Conservation (phyloP, 192 early-diverging fungal genomes). For the Coemansia sp. region DNA sequence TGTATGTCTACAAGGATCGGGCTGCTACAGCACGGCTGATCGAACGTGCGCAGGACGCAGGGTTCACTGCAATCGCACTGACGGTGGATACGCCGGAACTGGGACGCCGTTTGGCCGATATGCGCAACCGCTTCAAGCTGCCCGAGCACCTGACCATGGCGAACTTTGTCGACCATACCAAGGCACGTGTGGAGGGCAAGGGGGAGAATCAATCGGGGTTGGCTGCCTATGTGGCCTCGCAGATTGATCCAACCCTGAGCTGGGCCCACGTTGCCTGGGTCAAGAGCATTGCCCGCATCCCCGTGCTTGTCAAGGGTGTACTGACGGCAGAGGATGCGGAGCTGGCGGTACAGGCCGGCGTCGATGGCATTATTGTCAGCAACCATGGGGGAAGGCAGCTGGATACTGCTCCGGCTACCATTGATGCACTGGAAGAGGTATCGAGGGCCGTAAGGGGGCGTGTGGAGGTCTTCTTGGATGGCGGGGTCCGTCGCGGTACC, state of each 20-base stretch:
- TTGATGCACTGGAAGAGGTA: slow-evolving; percentile 87
- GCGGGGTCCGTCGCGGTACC: slow-evolving; percentile 87
- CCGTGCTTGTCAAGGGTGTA: slow-evolving; percentile 91
- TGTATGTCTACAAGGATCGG: slow-evolving; percentile 81
- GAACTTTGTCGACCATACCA: slow-evolving; percentile 59
- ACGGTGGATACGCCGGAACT: slow-evolving; percentile 63
- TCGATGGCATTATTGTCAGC: slow-evolving; percentile 82
- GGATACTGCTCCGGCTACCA: slow-evolving; percentile 73
- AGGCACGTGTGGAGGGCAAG: too few species aligned
- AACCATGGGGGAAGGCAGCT: slow-evolving; percentile 98
- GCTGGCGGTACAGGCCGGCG: slow-evolving; percentile 72
- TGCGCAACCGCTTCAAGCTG: slow-evolving; percentile 59
- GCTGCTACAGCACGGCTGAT: slow-evolving; percentile 62
- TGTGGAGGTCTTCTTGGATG: slow-evolving; percentile 88
- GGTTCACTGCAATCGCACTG: slow-evolving; percentile 65
- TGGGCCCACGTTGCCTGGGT: slow-evolving; percentile 87
- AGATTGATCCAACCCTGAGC: slow-evolving; percentile 70
- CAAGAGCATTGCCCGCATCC: slow-evolving; percentile 70
- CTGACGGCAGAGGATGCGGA: slow-evolving; percentile 87
- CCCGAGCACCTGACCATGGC: slow-evolving; percentile 65
- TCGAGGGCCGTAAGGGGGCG: slow-evolving; percentile 59
- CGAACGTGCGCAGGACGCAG: slow-evolving; percentile 67
- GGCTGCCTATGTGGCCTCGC: slow-evolving; percentile 46
- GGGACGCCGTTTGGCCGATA: slow-evolving; percentile 59
- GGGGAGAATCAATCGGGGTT: slow-evolving; percentile 44